These are phyloP conservation scores for Pholiota microspora DNA, from an alignment of 768 basidiomycete species.

Conservation along the genomic window DNA sequence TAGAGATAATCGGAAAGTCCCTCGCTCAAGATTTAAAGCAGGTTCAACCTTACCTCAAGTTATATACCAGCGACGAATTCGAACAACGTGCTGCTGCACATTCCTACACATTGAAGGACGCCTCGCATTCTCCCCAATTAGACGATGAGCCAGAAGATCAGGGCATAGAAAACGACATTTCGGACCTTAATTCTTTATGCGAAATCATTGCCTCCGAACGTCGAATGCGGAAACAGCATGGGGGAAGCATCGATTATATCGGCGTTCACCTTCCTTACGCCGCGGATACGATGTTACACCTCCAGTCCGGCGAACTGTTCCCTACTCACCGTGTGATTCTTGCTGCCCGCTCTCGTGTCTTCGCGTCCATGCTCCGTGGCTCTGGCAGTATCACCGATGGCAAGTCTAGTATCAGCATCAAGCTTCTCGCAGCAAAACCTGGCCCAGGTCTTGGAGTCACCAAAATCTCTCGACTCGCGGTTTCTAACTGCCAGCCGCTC, in stretches of 20 bases:
- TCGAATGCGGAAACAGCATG: constrained; percentile 18
- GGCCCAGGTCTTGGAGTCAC: constrained; percentile 22
- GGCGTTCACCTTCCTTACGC: constrained; percentile 39
- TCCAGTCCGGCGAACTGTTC: constrained; percentile 39
- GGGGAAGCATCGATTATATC: constrained; percentile 15
- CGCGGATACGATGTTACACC: constrained; percentile 59
- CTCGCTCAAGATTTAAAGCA: constrained; percentile 65
- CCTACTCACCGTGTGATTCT: constrained; percentile 71
- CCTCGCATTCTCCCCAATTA: constrained; percentile 13
- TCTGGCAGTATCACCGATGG: constrained; percentile 24
- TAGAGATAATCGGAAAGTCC: constrained; percentile 52
- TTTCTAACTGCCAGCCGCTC: constrained; percentile 62
- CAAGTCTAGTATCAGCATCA: constrained; percentile 29
- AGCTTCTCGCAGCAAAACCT: constrained; percentile 21
- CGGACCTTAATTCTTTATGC: constrained; percentile 30
- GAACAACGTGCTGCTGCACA: background rate
- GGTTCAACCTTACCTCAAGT: constrained; percentile 60
- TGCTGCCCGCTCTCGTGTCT: constrained; percentile 49
- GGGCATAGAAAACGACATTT: constrained; percentile 35
- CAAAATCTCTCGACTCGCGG: constrained; percentile 31
- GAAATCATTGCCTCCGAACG: constrained; percentile 29
- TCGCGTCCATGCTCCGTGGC: constrained; percentile 43
- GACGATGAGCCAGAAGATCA: constrained; percentile 37
- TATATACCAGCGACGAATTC: constrained; percentile 10
- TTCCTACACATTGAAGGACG: background rate